Conservation (phyloP, 2,329 filamentous ascomycete species). For the Fusarium circinatum region DNA sequence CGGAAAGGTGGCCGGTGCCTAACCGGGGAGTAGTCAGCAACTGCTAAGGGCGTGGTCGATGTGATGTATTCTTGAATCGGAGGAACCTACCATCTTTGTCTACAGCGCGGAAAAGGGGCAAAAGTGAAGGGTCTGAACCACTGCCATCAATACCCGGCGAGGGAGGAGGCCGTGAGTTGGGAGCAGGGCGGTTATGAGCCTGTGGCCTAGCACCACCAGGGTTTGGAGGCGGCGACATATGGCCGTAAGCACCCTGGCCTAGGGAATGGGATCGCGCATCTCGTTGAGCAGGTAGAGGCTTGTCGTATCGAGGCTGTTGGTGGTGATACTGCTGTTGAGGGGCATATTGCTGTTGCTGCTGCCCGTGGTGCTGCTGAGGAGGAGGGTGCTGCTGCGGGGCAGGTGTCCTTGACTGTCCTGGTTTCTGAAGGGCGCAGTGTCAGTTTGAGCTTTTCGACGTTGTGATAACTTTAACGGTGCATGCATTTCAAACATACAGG, state of each 20-base stretch:
- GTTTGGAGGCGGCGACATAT: constrained; percentile 63
- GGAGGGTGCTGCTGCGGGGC: constrained; percentile 44
- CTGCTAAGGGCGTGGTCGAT: not conserved
- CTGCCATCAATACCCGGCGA: constrained; percentile 66
- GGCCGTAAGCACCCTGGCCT: constrained; percentile 52
- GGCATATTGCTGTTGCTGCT: constrained; percentile 14
- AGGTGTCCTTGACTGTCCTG: constrained; percentile 45
- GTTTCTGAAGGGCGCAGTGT: constrained; percentile 49
- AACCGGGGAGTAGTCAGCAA: constrained; percentile 24
- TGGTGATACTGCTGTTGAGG: constrained; percentile 33
- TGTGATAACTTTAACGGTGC: not conserved
- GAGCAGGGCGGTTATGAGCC: constrained; percentile 62
- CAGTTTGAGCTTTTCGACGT: constrained; percentile 17
- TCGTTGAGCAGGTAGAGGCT: constrained; percentile 54
- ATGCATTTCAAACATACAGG: constrained; percentile 58
- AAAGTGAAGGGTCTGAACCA: constrained; percentile 66
- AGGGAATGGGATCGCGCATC: constrained; percentile 41
- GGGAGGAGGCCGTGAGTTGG: constrained; percentile 71
- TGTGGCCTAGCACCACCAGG: constrained; percentile 55
- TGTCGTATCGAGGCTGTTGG: constrained; percentile 58
- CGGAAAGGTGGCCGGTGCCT: constrained; percentile 84
- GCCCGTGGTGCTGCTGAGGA: constrained; percentile 46
- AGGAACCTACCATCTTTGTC: constrained; percentile 78
- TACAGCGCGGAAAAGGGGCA: constrained; percentile 88
- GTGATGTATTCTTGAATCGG: not conserved